Percentiles rank a stretch among this genome's conserved stretches.
Conservation (phyloP, 495 filamentous ascomycete species). For the Lasiosphaeris hirsuta region DNA sequence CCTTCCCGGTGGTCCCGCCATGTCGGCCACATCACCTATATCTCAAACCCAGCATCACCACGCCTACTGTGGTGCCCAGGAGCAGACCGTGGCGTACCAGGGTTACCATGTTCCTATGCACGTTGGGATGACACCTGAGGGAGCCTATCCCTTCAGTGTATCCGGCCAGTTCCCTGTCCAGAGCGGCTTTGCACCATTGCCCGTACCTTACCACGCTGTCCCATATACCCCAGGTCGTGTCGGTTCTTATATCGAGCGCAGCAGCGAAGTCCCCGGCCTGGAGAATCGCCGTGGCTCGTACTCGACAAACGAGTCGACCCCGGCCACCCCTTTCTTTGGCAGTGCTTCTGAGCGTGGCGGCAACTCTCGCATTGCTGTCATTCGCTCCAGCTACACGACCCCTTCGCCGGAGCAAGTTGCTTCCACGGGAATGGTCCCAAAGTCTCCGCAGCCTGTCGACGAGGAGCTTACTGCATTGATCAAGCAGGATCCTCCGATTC, state of each 20-base stretch:
- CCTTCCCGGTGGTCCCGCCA: constrained; percentile 28
- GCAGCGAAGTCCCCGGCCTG: constrained; percentile 53
- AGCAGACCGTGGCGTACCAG: constrained; percentile 33
- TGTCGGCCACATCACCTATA: constrained; percentile 16
- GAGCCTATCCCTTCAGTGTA: constrained; percentile 24
- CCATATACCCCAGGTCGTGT: constrained; percentile 50
- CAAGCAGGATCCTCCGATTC: constrained; percentile 73
- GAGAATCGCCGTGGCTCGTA: constrained; percentile 61
- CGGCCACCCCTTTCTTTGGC: constrained; percentile 56
- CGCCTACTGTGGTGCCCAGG: constrained; percentile 30
- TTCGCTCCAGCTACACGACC: constrained; percentile 59
- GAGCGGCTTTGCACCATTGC: constrained; percentile 30
- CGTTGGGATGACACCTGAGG: constrained; percentile 30
- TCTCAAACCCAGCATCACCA: constrained; percentile 27
- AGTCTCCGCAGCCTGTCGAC: constrained; percentile 49
- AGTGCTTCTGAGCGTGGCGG: constrained; percentile 51
- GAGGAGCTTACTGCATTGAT: constrained; percentile 69
- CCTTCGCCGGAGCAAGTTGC: constrained; percentile 62
- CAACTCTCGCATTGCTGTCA: constrained; percentile 49
- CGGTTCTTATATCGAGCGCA: constrained; percentile 37
- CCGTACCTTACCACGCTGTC: constrained; percentile 34
- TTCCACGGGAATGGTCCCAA: constrained; percentile 33
- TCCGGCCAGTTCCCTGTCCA: constrained; percentile 36
- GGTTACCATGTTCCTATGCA: constrained; percentile 30
- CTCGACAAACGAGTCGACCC: constrained; percentile 68